Conservation (phyloP, 2,329 filamentous ascomycete species). For the Arthroderma sp. region DNA sequence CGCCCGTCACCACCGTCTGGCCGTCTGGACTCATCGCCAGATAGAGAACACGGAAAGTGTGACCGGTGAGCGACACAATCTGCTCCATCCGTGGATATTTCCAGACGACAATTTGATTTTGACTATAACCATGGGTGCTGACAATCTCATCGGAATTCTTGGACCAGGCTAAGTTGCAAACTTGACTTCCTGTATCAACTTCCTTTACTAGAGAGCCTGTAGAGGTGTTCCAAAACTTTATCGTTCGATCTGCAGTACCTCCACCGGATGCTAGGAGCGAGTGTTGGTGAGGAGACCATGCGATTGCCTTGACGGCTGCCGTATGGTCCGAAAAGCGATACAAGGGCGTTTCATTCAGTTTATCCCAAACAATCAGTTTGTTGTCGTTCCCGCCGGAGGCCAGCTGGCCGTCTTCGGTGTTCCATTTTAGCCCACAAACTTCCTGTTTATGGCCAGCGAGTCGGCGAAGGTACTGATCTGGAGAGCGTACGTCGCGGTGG, state of each 20-base stretch:
- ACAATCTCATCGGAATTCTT: slow-evolving; percentile 98
- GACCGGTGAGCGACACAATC: slow-evolving; percentile 84
- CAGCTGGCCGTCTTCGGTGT: slow-evolving; percentile 85
- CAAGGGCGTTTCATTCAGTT: slow-evolving; percentile 76
- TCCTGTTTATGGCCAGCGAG: slow-evolving; percentile 95
- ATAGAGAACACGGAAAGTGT: slow-evolving; percentile 93
- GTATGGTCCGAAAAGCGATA: slow-evolving; percentile 93
- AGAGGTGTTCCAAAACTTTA: slow-evolving; percentile 95
- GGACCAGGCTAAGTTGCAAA: slow-evolving; percentile 96
- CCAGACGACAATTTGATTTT: slow-evolving; percentile 98
- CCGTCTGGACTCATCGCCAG: slow-evolving; percentile 96
- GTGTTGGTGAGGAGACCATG: slow-evolving; percentile 93
- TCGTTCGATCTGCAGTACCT: slow-evolving; percentile 86
- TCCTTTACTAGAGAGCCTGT: slow-evolving; percentile 72
- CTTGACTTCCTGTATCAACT: slow-evolving; percentile 91
- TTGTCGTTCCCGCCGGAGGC: slow-evolving; percentile 97
- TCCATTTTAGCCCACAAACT: slow-evolving; percentile 94
- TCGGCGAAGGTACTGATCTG: slow-evolving; percentile 78
- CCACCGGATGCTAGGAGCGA: slow-evolving; percentile 90
- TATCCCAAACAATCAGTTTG: slow-evolving; percentile 98
- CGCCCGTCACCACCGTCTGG: slow-evolving; percentile 83
- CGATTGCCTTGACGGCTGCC: slow-evolving; percentile 91
- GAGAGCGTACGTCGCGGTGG: slow-evolving; percentile 85
- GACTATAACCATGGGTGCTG: slow-evolving; percentile 89
- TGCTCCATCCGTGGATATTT: slow-evolving; percentile 98